Conservation (phyloP, 768 basidiomycete genomes). For the Neoboletus magnificus region DNA sequence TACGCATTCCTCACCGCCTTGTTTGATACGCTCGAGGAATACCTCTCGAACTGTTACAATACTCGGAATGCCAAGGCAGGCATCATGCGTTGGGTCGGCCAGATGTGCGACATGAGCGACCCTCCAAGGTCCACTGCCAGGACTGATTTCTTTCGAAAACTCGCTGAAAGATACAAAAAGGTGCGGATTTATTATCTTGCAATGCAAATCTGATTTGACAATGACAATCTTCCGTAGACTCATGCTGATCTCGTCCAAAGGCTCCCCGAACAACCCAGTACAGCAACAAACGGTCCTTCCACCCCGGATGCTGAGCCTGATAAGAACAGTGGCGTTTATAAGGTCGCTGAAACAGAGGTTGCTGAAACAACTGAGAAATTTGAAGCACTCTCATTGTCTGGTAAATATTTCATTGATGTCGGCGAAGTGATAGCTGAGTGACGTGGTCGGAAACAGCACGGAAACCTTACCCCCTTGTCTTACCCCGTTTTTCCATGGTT, state of each 20-base stretch:
- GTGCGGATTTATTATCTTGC: background rate
- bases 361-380: background rate
- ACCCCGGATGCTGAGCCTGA: background rate
- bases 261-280: background rate
- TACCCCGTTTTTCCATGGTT: background rate
- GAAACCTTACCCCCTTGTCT: background rate
- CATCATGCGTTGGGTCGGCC: background rate
- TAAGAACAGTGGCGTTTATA: background rate
- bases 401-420: background rate
- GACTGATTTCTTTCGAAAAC: background rate
- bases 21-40: background rate
- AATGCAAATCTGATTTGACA: too few species aligned
- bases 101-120: background rate
- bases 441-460: background rate
- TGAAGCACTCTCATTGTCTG: background rate
- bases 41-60: background rate
- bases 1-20: constrained; percentile 7
- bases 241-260: background rate
- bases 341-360: background rate
- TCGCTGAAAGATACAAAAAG: background rate
- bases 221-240: background rate
- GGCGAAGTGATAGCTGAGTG: background rate
- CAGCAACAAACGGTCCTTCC: background rate
- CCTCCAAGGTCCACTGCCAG: background rate
- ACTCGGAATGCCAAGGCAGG: background rate